Conservation (phyloP, 2,329 filamentous ascomycete species). For the Lecanicillium sp. region DNA sequence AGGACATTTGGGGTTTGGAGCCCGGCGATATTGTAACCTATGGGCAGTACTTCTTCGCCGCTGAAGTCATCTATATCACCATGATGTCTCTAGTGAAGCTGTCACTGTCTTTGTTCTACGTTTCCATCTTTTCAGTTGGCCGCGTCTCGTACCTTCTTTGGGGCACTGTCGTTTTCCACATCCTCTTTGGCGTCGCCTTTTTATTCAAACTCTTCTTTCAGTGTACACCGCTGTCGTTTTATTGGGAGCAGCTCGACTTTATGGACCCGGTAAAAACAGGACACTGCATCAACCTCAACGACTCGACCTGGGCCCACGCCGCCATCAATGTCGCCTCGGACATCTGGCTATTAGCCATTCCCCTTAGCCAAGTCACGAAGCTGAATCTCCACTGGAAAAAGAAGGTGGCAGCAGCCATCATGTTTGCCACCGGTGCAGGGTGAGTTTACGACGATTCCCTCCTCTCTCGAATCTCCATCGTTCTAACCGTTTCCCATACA, state of each 20-base stretch:
- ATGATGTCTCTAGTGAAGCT: slow-evolving; percentile 34
- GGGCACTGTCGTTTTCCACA: slow-evolving; percentile 25
- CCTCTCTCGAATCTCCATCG: not conserved
- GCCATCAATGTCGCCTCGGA: slow-evolving; percentile 38
- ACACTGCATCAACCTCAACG: slow-evolving; percentile 36
- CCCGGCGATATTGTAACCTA: slow-evolving; percentile 31
- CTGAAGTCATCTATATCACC: slow-evolving; percentile 31
- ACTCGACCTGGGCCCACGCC: slow-evolving; percentile 38
- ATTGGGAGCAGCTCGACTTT: slow-evolving; percentile 41
- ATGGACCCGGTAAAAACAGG: slow-evolving; percentile 25
- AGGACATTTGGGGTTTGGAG: slow-evolving; percentile 36
- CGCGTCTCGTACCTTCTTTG: slow-evolving; percentile 28
- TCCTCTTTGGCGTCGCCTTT: slow-evolving; percentile 26
- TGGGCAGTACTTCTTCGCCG: slow-evolving; percentile 28
- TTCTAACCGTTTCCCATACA: not conserved
- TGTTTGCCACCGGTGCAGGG: slow-evolving; percentile 36
- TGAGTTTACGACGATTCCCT: slow-evolving; percentile 9
- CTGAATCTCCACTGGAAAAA: slow-evolving; percentile 32
- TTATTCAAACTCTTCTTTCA: slow-evolving; percentile 33
- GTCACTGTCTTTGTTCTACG: slow-evolving; percentile 41
- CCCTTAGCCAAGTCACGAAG: slow-evolving; percentile 29
- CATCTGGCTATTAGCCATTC: slow-evolving; percentile 36
- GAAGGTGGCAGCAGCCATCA: slow-evolving; percentile 32
- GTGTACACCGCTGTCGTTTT: slow-evolving; percentile 37
- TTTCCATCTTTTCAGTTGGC: slow-evolving; percentile 35